Conservation (phyloP, 805 yeast genomes). For the Zygoascus ofunaensis region DNA sequence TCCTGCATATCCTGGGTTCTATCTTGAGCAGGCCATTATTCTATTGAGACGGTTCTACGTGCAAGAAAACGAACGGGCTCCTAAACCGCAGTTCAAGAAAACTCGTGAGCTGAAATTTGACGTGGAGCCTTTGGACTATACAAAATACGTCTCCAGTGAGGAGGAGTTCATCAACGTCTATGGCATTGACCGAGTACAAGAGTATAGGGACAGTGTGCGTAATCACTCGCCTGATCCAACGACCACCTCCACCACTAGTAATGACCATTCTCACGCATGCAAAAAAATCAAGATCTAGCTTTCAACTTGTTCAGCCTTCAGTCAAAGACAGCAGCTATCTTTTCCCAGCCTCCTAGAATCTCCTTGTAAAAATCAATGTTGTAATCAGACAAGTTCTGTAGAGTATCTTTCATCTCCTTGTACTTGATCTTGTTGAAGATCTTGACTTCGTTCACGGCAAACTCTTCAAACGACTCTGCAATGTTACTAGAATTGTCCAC, state of each 20-base stretch:
- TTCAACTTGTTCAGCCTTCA: neutral
- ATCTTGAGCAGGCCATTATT: constrained; percentile 73
- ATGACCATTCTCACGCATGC: too few relatives aligned
- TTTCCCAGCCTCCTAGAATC: constrained; percentile 61
- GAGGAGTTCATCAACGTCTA: constrained; percentile 44
- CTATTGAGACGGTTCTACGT: constrained; percentile 76
- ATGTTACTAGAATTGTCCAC: constrained; percentile 42
- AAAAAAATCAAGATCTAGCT: neutral
- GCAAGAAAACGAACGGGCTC: constrained; percentile 78
- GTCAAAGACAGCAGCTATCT: constrained; percentile 5
- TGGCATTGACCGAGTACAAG: constrained; percentile 32
- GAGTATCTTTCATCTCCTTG: constrained; percentile 61
- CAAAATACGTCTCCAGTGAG: constrained; percentile 37
- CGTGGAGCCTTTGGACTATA: constrained; percentile 48
- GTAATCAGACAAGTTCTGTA: constrained; percentile 64
- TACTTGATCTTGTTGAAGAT: constrained; percentile 76
- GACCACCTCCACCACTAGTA: neutral
- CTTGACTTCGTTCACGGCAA: constrained; percentile 46
- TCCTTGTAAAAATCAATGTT: constrained; percentile 65
- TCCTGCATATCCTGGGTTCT: constrained; percentile 63
- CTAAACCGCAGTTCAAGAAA: constrained; percentile 66
- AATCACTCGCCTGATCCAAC: neutral
- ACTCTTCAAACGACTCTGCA: constrained; percentile 47
- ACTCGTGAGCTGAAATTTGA: constrained; percentile 41
- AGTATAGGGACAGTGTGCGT: constrained; percentile 11